Percentiles rank a stretch among this genome's conserved stretches.
Conservation (phyloP, 768 basidiomycete species). For the Dioszegia crocea region DNA sequence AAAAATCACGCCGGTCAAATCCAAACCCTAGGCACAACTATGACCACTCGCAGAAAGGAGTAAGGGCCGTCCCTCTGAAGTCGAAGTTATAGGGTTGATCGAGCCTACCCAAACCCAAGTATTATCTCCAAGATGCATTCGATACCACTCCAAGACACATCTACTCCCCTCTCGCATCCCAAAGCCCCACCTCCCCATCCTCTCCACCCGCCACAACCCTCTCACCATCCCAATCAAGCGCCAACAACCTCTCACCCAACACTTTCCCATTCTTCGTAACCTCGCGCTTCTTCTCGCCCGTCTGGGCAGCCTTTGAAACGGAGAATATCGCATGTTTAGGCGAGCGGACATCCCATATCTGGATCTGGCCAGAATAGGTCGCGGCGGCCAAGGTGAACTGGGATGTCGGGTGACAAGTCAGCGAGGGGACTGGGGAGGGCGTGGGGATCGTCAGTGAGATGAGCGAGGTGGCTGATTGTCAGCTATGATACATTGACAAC, state of each 20-base stretch:
- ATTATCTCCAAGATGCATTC: too few species aligned
- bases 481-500: not conserved
- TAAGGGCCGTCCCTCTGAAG: too few species aligned
- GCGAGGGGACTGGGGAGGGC: constrained; percentile 49
- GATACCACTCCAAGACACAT: too few species aligned
- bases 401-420: constrained; percentile 51
- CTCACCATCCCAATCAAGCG: constrained; percentile 53
- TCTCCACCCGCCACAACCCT: constrained; percentile 53
- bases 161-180: constrained; percentile 47
- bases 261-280: constrained; percentile 44
- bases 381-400: constrained; percentile 50
- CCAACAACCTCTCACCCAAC: constrained; percentile 50
- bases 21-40: too few species aligned
- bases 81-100: too few species aligned
- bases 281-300: constrained; percentile 19
- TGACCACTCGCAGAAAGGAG: too few species aligned
- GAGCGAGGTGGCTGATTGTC: constrained; percentile 44
- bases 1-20: too few species aligned
- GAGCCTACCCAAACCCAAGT: too few species aligned
- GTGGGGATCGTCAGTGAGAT: constrained; percentile 51
- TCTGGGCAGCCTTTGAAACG: constrained; percentile 38
- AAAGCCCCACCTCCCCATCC: constrained; percentile 50
- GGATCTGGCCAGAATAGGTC: constrained; percentile 50
- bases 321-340: constrained; percentile 52
- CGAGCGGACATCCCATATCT: constrained; percentile 54